Evolutionary conservation across 2,329 filamentous ascomycete species (phyloP).

Genomic region (Sphaceloma murrayae): DNA sequence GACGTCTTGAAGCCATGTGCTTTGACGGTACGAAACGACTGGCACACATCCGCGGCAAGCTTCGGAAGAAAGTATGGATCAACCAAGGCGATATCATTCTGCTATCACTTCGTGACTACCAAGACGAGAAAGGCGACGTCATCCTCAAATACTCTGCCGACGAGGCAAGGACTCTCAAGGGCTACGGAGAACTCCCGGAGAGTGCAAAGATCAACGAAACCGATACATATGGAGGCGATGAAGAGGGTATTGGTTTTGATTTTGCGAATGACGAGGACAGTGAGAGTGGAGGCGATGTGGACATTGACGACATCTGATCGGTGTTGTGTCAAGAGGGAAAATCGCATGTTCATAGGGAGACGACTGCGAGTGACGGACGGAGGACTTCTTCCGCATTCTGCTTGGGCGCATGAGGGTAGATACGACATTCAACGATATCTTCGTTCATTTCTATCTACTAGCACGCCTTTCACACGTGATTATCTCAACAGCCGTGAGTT

Average conservation of each 20-base stretch:
- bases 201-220: constrained; percentile 99
- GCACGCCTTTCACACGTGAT: no score
- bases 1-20: constrained; percentile 83
- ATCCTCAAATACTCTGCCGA: constrained; percentile 94
- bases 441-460: neutral
- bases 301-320: constrained; percentile 82
- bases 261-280: constrained; percentile 80
- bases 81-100: constrained; percentile 95
- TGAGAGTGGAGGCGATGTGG: constrained; percentile 64
- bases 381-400: constrained; percentile 3
- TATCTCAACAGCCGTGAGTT: no score
- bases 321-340: neutral
- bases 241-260: constrained; percentile 94
- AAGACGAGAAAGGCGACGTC: constrained; percentile 87
- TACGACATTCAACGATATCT: constrained; percentile 11
- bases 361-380: neutral
- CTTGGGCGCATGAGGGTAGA: constrained; percentile 15
- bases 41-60: constrained; percentile 84
- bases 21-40: constrained; percentile 88
- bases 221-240: constrained; percentile 83
- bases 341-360: constrained; percentile 1
- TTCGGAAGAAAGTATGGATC: constrained; percentile 99
- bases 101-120: constrained; percentile 79
- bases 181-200: constrained; percentile 94
- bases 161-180: constrained; percentile 89